Evolutionary conservation across 2,329 filamentous ascomycete genomes (phyloP), one percentile per base, ranked within the genome.

Genomic region (Metarhizium rileyi): DNA sequence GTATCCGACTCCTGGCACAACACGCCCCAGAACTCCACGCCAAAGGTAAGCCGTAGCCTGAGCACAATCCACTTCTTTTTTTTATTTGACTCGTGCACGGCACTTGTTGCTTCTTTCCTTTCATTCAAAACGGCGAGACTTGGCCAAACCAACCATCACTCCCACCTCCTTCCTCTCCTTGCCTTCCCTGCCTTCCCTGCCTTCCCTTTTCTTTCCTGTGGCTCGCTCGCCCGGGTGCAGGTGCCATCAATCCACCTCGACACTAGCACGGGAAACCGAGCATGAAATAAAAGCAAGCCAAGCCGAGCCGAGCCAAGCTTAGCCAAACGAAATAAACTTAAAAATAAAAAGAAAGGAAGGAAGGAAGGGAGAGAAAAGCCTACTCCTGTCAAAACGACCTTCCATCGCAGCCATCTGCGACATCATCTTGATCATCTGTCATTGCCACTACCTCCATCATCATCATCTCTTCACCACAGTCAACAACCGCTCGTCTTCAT

Each of bases 1-100:
- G 62, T 70, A 56, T 73, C 70, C 51, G 74, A 76, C 59, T 68
- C 71, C 58, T 75, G 73, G 71, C 70, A 70, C 58, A 70, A 66
- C 61, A 63, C 67, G 61, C 65, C 66, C 52, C 67, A 69, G 57
- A 61, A 62, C 54, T 66, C 68, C 55, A 68, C 70, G 55, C 68
- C 71, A 61, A 75, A 76, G 72, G 72, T 75, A 67, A 67, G 72
- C 56, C 38, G 38, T 12, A 53, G 56, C 55, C 57, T 47, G 27
- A 27, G 25, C 45, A 47, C 45, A 58, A 58, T 63, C 59, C 57
- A 58, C 56, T 63, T 59, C 56, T 58, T 60, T 55, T 58, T 47
- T 52, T 40, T 35, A 44, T 55, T 56, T 52, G 52, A 53, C 53
- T 55, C 52, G 53, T 53, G 52, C 48, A 52, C 50, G 43, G 44